Base-by-base conservation (phyloP, 2,329 filamentous ascomycete genomes). In the Magnaporthales sp. region DNA sequence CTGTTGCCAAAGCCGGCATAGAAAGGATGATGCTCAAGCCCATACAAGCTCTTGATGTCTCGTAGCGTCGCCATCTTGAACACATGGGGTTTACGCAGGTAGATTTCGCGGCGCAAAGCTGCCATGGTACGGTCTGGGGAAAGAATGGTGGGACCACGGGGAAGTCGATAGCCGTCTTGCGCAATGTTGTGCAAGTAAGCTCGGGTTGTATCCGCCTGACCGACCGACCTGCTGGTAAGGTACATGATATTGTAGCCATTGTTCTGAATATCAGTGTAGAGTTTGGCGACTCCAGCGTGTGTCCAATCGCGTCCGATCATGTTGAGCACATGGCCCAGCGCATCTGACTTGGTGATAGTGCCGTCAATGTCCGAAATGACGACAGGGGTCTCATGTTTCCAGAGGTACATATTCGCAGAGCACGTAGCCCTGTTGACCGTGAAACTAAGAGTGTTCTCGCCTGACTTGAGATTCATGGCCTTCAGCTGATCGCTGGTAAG, bases 201-300 rank as follows among this genome's bases (percentile, higher is more conserved):
- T 67, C 95, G 84, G 1, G 95, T 99, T 0, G 83, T 93, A 77
- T 99, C 95, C 19, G 95, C 91, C 77, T 96, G 93, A 0, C 95
- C 96, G 62, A 98, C 93, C 15, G 92, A 95, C 65, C 95, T 89
- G 75, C 91, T 96, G 0, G 95, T 99, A 62, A 99, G 84, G 75
- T 99, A 99, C 86, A 99, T 93, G 74, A 99, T 96, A 77, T 99
- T 98, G 83, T 98, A 99, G 7, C 95, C 95, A 73, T 99, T 99
- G 72, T 90, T 89, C 0, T 89, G 88, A 71, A 99, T 99, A 72
- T 99, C 96, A 63, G 91, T 95, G 78, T 98, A 99, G 9, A 99
- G 84, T 79, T 99, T 99, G 26, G 95, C 96, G 27, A 99, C 94
- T 51, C 95, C 95, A 19, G 93, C 86, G 76, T 99, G 95, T 3